Conservation (phyloP, 441 rosid species). For the Viola pubescens region DNA sequence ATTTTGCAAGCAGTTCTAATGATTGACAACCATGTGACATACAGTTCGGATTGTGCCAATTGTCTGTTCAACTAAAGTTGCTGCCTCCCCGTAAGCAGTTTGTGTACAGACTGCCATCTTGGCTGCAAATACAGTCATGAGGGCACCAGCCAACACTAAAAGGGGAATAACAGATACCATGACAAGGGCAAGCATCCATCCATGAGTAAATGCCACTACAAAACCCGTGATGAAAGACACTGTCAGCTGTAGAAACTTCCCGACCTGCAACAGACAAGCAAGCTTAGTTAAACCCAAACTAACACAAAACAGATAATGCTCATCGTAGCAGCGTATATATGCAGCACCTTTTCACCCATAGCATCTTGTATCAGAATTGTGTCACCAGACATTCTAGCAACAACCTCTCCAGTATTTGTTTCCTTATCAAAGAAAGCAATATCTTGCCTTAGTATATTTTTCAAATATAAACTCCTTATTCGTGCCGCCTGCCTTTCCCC, state of each 20-base stretch:
- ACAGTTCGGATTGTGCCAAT: conserved; percentile 73
- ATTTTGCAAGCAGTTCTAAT: too few relatives aligned
- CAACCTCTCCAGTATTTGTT: conserved; percentile 66
- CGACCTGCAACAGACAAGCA: conserved; percentile 70
- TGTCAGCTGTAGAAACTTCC: too few relatives aligned
- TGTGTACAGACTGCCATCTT: conserved; percentile 55
- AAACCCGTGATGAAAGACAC: too few relatives aligned
- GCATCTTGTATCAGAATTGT: conserved; percentile 74
- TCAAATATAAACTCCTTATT: conserved; percentile 51
- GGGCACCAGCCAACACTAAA: conserved; percentile 48
- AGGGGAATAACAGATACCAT: conserved; percentile 70
- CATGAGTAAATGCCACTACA: conserved; percentile 47
- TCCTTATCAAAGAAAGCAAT: conserved; percentile 61
- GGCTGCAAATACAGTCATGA: conserved; percentile 32
- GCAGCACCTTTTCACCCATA: conserved; percentile 64
- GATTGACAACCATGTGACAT: too few relatives aligned
- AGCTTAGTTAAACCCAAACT: too few relatives aligned
- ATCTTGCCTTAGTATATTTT: conserved; percentile 70
- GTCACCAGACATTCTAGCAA: conserved; percentile 85
- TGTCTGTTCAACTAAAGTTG: conserved; percentile 57
- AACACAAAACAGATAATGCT: too few relatives aligned
- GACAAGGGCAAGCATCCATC: conserved; percentile 72
- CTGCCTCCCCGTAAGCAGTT: conserved; percentile 51
- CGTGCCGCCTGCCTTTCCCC: conserved; percentile 72
- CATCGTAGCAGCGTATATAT: too few relatives aligned